These are phyloP conservation scores for Magnolia officinalis DNA, from an alignment of 164 flowering plant species.

Conservation along the genomic window DNA sequence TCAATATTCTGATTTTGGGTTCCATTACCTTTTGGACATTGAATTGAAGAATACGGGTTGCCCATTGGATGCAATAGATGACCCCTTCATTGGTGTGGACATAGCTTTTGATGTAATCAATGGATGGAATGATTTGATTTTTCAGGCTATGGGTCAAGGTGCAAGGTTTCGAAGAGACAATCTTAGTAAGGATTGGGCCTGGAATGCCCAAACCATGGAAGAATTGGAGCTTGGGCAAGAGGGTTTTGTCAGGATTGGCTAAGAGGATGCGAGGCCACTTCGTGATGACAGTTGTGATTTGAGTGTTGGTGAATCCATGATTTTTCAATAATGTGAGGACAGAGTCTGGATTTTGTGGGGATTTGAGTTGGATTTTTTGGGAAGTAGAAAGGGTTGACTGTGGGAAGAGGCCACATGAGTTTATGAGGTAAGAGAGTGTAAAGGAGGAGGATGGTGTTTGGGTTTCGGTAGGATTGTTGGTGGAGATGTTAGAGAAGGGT, in stretches of 20 bases:
- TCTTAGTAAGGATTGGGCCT: not conserved
- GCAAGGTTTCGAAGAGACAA: not conserved
- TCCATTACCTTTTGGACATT: not conserved
- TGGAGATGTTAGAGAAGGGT: no score
- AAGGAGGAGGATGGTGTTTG: not conserved
- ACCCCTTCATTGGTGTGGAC: not conserved
- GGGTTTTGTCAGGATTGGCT: not conserved
- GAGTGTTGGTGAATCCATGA: not conserved
- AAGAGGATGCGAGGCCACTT: not conserved
- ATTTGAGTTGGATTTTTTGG: no score
- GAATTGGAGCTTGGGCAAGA: not conserved
- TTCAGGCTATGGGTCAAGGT: not conserved
- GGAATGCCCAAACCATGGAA: not conserved
- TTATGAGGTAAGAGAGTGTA: conserved; percentile 1
- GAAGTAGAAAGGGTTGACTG: no score
- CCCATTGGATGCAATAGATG: not conserved
- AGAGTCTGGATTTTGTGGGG: no score
- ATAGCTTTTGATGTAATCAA: not conserved
- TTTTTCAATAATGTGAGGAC: not conserved
- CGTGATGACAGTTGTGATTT: not conserved
- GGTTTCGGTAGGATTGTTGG: no score
- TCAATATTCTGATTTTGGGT: not conserved
- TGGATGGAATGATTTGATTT: not conserved
- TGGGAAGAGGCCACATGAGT: no score
- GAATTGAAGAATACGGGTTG: not conserved